Base-by-base conservation (phyloP, 1,284 basidiomycete genomes). In the Pyrrhoderma lamaoense region DNA sequence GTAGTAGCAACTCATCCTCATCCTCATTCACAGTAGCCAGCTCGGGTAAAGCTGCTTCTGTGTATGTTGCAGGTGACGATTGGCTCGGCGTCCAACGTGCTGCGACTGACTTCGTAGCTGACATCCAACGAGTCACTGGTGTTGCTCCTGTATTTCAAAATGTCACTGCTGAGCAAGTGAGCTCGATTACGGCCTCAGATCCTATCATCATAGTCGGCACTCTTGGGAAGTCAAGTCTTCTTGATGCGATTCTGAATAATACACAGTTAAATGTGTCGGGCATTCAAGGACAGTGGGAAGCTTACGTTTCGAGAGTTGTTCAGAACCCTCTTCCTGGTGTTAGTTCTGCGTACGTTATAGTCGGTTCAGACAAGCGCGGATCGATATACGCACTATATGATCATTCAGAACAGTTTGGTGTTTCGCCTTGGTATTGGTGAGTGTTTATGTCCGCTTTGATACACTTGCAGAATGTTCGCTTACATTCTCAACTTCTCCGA, bases 381-480 rank as follows among this genome's bases (percentile, higher is more conserved):
- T 79, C 82, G 0, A 82, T 86, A 22, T 87, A 71, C 58, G 82
- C 74, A 2, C 58, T 86, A 31, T 87, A 87, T 60, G 81, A 84
- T 58, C 76, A 82, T 50, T 81, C 80, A 8, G 84, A 86, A 62
- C 83, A 87, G 58, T 77, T 84, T 61, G 84, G 83, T 53, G 79
- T 81, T 25, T 81, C 79, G 16, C 79, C 80, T 16, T 82, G 79
- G 79, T 80, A 75, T 57, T 82, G 77, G 77, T 79, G 57, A 44
- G 75, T 62, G 50, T 13, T n/a, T n/a, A n/a, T n/a, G n/a, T n/a
- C n/a, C n/a, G n/a, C n/a, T n/a, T n/a, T n/a, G n/a, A n/a, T n/a
- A n/a, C n/a, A n/a, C n/a, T n/a, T n/a, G n/a, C n/a, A n/a, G n/a
- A n/a, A n/a, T n/a, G n/a, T n/a, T n/a, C n/a, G n/a, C n/a, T 19